A percentile compares a stretch with the other conserved stretches of the same genome.
phyloP scores from a whole-genome alignment of 2,329 filamentous ascomycete species.

The Moelleriella libera region DNA sequence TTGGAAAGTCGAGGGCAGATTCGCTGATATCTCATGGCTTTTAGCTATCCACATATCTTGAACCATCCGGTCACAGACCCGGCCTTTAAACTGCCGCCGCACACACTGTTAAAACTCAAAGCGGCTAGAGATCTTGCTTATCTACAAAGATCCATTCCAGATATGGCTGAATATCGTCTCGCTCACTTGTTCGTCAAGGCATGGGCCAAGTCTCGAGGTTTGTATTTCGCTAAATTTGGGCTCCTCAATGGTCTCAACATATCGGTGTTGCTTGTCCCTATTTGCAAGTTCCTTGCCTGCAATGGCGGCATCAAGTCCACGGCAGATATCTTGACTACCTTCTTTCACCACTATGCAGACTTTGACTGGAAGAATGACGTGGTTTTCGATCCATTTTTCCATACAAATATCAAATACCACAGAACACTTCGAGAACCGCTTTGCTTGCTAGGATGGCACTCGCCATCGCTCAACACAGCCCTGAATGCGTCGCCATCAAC shows the following conservation, averaged over 20 bases:
- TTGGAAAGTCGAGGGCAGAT: neutral
- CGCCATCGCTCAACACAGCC: slow-evolving; percentile 46
- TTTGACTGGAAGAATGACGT: slow-evolving; percentile 43
- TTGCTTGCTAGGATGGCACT: slow-evolving; percentile 47
- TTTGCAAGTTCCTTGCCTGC: slow-evolving; percentile 39
- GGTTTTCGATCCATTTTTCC: slow-evolving; percentile 47
- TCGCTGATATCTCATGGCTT: neutral
- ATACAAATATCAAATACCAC: slow-evolving; percentile 34
- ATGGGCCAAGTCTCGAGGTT: slow-evolving; percentile 47
- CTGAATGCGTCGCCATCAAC: slow-evolving; percentile 38
- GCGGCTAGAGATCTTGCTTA: slow-evolving; percentile 48
- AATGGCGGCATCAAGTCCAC: slow-evolving; percentile 23
- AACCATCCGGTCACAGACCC: slow-evolving; percentile 33
- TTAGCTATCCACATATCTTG: slow-evolving; percentile 31
- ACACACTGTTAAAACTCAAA: slow-evolving; percentile 48
- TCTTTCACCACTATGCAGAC: slow-evolving; percentile 47
- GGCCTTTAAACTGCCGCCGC: slow-evolving; percentile 38
- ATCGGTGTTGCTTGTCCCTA: slow-evolving; percentile 42
- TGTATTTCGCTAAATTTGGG: slow-evolving; percentile 52
- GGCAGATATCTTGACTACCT: slow-evolving; percentile 39
- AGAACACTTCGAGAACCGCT: slow-evolving; percentile 45
- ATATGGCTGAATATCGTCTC: slow-evolving; percentile 39
- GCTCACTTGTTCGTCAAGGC: slow-evolving; percentile 46
- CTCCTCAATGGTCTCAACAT: slow-evolving; percentile 53
- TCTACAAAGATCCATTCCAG: slow-evolving; percentile 43